phyloP scores from a whole-genome alignment of 371 early-diverging fungal genomes.

The Syncephalastrum sp. region DNA sequence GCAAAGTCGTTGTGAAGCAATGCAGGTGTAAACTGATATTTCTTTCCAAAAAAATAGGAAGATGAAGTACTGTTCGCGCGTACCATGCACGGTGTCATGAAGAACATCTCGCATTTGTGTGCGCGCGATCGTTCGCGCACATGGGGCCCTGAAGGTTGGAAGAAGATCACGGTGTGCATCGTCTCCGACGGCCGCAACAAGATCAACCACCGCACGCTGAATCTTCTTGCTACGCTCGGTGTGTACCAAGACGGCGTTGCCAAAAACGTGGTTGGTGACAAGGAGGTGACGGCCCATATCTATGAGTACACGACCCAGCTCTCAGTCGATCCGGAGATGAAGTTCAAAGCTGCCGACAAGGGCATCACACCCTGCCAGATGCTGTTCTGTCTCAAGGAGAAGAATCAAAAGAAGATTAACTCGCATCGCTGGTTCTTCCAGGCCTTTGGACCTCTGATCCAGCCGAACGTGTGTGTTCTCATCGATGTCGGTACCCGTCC shows the following conservation, averaged over 20 bases:
- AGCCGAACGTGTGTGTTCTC: constrained; percentile 76
- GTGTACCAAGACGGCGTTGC: constrained; percentile 91
- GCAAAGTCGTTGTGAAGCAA: not conserved
- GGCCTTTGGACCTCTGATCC: constrained; percentile 74
- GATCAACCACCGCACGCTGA: constrained; percentile 75
- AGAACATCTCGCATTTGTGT: constrained; percentile 89
- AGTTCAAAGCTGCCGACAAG: constrained; percentile 59
- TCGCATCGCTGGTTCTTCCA: constrained; percentile 92
- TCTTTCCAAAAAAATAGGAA: constrained; percentile 51
- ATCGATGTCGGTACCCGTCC: constrained; percentile 87
- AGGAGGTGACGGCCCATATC: constrained; percentile 79
- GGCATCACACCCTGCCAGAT: constrained; percentile 79
- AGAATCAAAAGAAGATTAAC: constrained; percentile 76
- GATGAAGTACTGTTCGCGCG: constrained; percentile 89
- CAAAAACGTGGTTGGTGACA: constrained; percentile 66
- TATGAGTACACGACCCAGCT: constrained; percentile 90
- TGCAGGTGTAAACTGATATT: not conserved
- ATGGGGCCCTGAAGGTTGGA: constrained; percentile 92
- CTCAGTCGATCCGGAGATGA: constrained; percentile 61
- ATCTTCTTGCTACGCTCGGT: constrained; percentile 84
- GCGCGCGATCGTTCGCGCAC: constrained; percentile 72
- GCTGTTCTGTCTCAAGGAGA: constrained; percentile 78
- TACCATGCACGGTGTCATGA: constrained; percentile 86
- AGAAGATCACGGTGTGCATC: constrained; percentile 89
- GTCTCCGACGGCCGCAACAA: constrained; percentile 81